Evolutionary conservation across 2,329 filamentous ascomycete genomes (phyloP).

Genomic region (Aspergillus spinulosporus): DNA sequence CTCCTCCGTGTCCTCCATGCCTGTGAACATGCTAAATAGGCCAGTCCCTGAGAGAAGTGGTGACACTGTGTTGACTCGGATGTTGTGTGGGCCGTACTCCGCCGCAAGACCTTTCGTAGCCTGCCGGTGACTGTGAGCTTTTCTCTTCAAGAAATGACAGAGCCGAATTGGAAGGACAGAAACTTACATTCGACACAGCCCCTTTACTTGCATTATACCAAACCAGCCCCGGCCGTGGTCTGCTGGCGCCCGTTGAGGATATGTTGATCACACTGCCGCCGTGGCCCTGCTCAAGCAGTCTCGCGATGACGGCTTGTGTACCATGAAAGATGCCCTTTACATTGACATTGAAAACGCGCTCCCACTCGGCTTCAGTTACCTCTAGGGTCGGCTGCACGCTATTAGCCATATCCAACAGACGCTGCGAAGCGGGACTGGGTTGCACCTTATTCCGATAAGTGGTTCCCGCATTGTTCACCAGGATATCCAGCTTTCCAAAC

Average conservation of each 20-base stretch:
- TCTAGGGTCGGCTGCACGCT: slow-evolving; percentile 38
- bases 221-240: slow-evolving; percentile 46
- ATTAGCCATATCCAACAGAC: not conserved
- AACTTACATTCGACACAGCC: slow-evolving; percentile 45
- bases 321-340: slow-evolving; percentile 46
- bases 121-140: slow-evolving; percentile 27
- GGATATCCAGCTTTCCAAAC: slow-evolving; percentile 42
- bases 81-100: slow-evolving; percentile 70
- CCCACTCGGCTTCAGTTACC: slow-evolving; percentile 47
- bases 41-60: slow-evolving; percentile 68
- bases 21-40: slow-evolving; percentile 52
- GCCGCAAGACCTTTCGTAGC: slow-evolving; percentile 68
- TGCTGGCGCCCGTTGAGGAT: slow-evolving; percentile 44
- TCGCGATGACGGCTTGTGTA: slow-evolving; percentile 35
- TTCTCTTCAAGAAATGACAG: not conserved
- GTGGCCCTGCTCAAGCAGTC: slow-evolving; percentile 40
- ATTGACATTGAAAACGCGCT: slow-evolving; percentile 47
- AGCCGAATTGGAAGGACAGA: not conserved
- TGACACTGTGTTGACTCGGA: slow-evolving; percentile 71
- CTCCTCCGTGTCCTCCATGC: slow-evolving; percentile 47
- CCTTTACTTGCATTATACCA: slow-evolving; percentile 51
- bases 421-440: not conserved
- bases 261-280: slow-evolving; percentile 49
- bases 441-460: slow-evolving; percentile 43
- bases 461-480: slow-evolving; percentile 52